phyloP scores from a whole-genome alignment of 2,329 filamentous ascomycete genomes.

The Aaosphaeria arxii region DNA sequence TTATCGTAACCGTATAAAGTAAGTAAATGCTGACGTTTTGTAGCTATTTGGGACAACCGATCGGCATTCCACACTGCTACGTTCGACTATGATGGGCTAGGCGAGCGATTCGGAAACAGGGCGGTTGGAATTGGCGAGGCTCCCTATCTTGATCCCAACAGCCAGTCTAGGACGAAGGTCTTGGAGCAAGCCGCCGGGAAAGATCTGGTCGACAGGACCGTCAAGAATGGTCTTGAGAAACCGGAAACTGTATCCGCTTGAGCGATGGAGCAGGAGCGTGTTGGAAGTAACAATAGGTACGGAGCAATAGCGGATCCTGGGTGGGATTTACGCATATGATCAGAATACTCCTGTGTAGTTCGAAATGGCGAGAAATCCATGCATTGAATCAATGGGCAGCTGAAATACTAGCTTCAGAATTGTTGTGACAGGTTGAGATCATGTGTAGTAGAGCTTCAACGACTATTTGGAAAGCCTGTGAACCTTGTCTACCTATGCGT shows the following conservation, averaged over 20 bases:
- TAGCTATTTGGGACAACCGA: constrained; percentile 66
- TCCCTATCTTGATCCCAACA: constrained; percentile 55
- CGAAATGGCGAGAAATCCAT: no score
- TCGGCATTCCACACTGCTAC: constrained; percentile 60
- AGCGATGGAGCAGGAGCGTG: background rate
- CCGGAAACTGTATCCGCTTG: background rate
- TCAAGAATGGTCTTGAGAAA: background rate
- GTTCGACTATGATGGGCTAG: constrained; percentile 55
- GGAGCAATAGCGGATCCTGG: no score
- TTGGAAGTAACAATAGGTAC: no score
- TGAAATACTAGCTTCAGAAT: no score
- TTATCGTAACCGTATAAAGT: background rate
- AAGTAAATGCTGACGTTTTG: background rate
- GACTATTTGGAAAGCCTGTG: no score
- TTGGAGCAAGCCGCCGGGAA: background rate
- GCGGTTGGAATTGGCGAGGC: constrained; percentile 55
- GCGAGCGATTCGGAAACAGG: constrained; percentile 51
- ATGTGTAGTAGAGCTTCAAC: no score
- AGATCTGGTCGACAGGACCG: background rate
- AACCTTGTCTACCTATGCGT: no score
- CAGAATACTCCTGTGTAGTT: no score
- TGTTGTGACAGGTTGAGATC: no score
- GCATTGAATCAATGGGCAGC: no score
- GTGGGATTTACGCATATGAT: no score
- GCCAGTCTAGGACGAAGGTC: constrained; percentile 11